A percentile compares a stretch with the other conserved stretches of the same genome.
These are phyloP conservation scores for Euphorbia lathyris DNA, from an alignment of 345 rosid species.

Conservation along the genomic window DNA sequence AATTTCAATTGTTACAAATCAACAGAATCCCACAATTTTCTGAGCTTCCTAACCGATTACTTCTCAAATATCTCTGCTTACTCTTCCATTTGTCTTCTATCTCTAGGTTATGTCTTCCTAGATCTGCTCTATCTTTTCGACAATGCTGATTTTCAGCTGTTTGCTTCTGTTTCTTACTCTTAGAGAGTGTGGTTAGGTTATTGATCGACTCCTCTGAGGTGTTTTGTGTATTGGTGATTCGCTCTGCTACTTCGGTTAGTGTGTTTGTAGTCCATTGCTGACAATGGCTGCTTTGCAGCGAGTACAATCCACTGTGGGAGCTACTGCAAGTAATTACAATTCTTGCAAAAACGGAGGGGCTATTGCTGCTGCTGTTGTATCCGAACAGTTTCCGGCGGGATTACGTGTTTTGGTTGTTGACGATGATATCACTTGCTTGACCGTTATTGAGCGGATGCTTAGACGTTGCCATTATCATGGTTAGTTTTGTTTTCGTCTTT, in stretches of 20 bases:
- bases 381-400: conserved; percentile 65
- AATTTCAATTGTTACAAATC: conserved; percentile 3
- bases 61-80: neutral
- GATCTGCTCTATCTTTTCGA: neutral
- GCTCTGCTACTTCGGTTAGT: neutral
- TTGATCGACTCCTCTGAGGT: neutral
- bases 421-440: conserved; percentile 64
- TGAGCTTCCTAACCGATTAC: neutral
- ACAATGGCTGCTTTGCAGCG: conserved; percentile 41
- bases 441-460: conserved; percentile 65
- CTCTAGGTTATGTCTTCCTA: conserved; percentile 7
- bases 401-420: conserved; percentile 78
- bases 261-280: neutral
- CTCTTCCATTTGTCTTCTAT: neutral
- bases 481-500: conserved; percentile 8
- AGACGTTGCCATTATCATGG: conserved; percentile 58
- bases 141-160: conserved; percentile 11
- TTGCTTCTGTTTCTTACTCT: neutral
- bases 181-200: neutral
- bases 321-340: conserved; percentile 17
- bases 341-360: conserved; percentile 17
- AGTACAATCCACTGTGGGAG: conserved; percentile 22
- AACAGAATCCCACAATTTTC: conserved; percentile 12
- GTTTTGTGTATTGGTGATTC: too few relatives aligned
- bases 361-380: conserved; percentile 19